phyloP scores from a whole-genome alignment of 352 stramenopile species.

The Phytophthora citricola region DNA sequence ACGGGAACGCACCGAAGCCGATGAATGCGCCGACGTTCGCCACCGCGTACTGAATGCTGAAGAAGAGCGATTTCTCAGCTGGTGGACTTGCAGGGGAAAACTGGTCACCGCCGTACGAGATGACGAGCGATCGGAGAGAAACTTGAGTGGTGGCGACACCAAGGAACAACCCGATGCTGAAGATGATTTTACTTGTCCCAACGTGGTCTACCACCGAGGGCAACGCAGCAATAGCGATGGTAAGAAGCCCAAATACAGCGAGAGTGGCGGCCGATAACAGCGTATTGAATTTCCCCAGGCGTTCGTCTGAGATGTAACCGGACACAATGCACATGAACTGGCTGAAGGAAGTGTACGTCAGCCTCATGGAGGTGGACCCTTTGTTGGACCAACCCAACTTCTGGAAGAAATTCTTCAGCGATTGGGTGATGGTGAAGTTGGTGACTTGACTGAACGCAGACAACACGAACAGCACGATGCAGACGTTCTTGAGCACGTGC shows the following conservation, averaged over 20 bases:
- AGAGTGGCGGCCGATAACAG: constrained; percentile 31
- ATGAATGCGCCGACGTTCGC: constrained; percentile 82
- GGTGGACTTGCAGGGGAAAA: constrained; percentile 49
- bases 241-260: constrained; percentile 51
- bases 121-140: constrained; percentile 62
- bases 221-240: constrained; percentile 50
- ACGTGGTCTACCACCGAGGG: constrained; percentile 43
- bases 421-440: constrained; percentile 61
- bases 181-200: constrained; percentile 44
- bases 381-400: constrained; percentile 59
- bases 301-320: constrained; percentile 64
- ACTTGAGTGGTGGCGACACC: constrained; percentile 51
- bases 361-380: constrained; percentile 63
- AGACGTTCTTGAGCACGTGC: constrained; percentile 59
- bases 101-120: constrained; percentile 67
- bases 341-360: constrained; percentile 63
- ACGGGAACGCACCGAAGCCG: constrained; percentile 77
- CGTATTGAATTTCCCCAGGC: constrained; percentile 48
- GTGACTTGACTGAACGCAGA: constrained; percentile 50
- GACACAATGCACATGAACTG: constrained; percentile 66
- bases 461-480: constrained; percentile 59
- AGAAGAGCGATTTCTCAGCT: constrained; percentile 68
- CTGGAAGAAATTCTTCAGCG: constrained; percentile 67
- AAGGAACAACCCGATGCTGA: constrained; percentile 57
- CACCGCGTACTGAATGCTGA: constrained; percentile 83